Percentiles rank a stretch among this genome's conserved stretches.
Evolutionary conservation across 2,329 filamentous ascomycete genomes (phyloP).

Genomic region (Ascocoryne sarcoides): DNA sequence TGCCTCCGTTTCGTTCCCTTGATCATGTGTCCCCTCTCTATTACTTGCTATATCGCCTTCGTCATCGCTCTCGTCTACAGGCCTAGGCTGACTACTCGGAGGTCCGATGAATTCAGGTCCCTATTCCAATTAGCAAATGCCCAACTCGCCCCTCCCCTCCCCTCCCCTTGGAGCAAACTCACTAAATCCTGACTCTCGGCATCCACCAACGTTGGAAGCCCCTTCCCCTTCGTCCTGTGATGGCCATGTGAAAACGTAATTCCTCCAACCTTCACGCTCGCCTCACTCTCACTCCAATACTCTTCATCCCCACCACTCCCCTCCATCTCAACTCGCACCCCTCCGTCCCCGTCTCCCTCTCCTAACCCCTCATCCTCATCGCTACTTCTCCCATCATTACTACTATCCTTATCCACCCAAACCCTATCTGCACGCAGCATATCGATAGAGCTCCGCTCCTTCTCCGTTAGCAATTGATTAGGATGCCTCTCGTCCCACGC

Average conservation of each 20-base stretch:
- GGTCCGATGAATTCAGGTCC: conserved; percentile 6
- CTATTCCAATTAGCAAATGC: too few species aligned
- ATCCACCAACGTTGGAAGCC: too few species aligned
- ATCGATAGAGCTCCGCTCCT: conserved; percentile 8
- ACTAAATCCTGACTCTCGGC: too few species aligned
- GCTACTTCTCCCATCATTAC: conserved; percentile 16
- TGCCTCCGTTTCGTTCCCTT: conserved; percentile 3
- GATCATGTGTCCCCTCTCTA: not conserved
- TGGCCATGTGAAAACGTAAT: too few species aligned
- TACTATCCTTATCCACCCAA: conserved; percentile 14
- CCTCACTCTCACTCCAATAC: conserved; percentile 2
- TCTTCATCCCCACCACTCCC: too few species aligned
- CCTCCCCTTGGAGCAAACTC: too few species aligned
- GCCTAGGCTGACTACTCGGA: conserved; percentile 16
- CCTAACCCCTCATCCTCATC: conserved; percentile 1
- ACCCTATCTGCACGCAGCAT: conserved; percentile 7
- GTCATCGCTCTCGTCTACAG: conserved; percentile 2
- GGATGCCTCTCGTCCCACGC: conserved; percentile 13
- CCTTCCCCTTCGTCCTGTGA: too few species aligned
- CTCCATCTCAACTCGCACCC: not conserved
- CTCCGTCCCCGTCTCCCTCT: not conserved
- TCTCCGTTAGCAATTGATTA: conserved; percentile 1
- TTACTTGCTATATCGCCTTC: too few species aligned
- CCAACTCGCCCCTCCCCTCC: too few species aligned
- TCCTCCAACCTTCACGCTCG: too few species aligned